Evolutionary conservation across 805 yeast species (phyloP), one percentile per base, ranked within the genome.

Genomic region (Priceomyces haplophilus): DNA sequence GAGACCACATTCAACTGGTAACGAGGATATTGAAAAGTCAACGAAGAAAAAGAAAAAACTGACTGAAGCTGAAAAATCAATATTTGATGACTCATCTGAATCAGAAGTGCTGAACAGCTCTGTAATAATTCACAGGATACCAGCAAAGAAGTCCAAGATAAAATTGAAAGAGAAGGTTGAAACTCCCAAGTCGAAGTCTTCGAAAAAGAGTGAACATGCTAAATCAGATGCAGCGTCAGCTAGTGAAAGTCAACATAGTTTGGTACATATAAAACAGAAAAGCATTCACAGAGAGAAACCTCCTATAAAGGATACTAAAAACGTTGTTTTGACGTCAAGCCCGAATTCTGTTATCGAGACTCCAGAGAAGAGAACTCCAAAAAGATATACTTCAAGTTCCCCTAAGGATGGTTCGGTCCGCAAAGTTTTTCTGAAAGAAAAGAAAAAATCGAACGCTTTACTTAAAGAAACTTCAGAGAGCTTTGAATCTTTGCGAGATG

Each of bases 401-500:
- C 5, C 19, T 16, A 18, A 32, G 15, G 15, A 18, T 18, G 21
- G 15, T 10, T 21, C 38, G n/a, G 12, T 31, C 19, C 6, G 20
- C 17, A 21, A 34, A 15, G 18, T 3, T 4, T 17, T 25, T 34
- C 3, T 18, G 7, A 18, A 18, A 13, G 21, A 12, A 15, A 11
- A 38, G 21, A 19, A 12, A 16, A 17, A 13, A 12, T 16, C 10
- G 24, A n/a, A 29, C 7, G 30, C 17, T 7, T 16, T 36, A 15
- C 18, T 31, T 31, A 11, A 38, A 4, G 21, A 25, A 15, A 10
- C 30, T 20, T 30, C 35, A 12, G 36, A 43, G 8, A 21, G 42
- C 6, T 40, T 37, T 15, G 24, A 42, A 34, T 42, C 57, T 2
- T 39, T 56, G 7, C 52, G 55, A 17, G 63, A 61, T 25, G 67